Evolutionary conservation across 2,329 filamentous ascomycete genomes (phyloP).

Genomic region (Tolypocladium sp.): DNA sequence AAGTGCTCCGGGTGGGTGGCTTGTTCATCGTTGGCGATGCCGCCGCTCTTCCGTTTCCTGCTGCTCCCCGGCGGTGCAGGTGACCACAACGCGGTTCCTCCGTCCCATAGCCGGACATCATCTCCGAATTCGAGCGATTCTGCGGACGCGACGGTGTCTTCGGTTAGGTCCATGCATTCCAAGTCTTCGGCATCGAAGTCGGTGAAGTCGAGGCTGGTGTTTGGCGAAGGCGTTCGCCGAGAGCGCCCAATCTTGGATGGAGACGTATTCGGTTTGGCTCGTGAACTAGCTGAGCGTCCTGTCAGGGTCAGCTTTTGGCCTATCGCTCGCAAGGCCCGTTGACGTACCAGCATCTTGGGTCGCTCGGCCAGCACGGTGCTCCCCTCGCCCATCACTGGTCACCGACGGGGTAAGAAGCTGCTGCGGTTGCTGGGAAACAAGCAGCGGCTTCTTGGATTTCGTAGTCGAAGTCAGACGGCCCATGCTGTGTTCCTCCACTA

Average conservation of each 20-base stretch:
- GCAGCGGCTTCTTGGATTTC: slow-evolving; percentile 34
- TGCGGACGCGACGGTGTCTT: slow-evolving; percentile 22
- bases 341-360: slow-evolving; percentile 4
- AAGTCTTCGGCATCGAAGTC: slow-evolving; percentile 24
- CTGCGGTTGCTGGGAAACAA: slow-evolving; percentile 30
- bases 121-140: slow-evolving; percentile 26
- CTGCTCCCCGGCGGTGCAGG: slow-evolving; percentile 27
- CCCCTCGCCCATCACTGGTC: slow-evolving; percentile 10
- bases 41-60: slow-evolving; percentile 44
- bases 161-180: slow-evolving; percentile 31
- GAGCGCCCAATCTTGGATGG: slow-evolving; percentile 15
- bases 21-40: slow-evolving; percentile 27
- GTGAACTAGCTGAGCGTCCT: slow-evolving; percentile 3
- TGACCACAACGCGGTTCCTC: slow-evolving; percentile 28
- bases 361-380: slow-evolving; percentile 7
- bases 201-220: slow-evolving; percentile 21
- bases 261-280: slow-evolving; percentile 13
- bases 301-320: neutral
- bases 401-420: slow-evolving; percentile 31
- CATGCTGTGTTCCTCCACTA: slow-evolving; percentile 27
- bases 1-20: slow-evolving; percentile 35
- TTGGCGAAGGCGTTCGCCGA: slow-evolving; percentile 7
- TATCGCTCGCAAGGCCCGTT: neutral
- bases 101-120: slow-evolving; percentile 32
- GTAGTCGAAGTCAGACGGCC: slow-evolving; percentile 32